phyloP scores from a whole-genome alignment of 345 rosid genomes.

The Alliaria petiolata region DNA sequence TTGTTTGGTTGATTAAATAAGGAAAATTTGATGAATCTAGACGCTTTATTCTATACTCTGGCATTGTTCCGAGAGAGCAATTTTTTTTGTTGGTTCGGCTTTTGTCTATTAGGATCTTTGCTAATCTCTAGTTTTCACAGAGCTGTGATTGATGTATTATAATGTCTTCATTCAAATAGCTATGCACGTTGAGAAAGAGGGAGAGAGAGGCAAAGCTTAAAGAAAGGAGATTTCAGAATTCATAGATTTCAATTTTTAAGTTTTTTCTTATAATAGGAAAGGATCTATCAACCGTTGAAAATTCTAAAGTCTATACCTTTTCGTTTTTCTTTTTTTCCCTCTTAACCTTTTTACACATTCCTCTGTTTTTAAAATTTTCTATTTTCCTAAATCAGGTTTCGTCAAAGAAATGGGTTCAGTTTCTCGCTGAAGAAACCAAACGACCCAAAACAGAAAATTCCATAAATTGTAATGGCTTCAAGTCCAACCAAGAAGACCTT shows the following conservation, averaged over 20 bases:
- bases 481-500: conserved; percentile 43
- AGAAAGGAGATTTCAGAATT: conserved; percentile 25
- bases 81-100: too few species aligned
- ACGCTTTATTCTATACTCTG: background rate
- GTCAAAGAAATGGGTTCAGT: conserved; percentile 33
- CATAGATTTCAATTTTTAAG: conserved; percentile 3
- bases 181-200: background rate
- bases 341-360: conserved; percentile 15
- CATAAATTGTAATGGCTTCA: conserved; percentile 32
- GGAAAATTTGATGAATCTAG: background rate
- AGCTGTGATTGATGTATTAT: background rate
- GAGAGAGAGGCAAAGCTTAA: conserved; percentile 26
- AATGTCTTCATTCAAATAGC: conserved; percentile 5
- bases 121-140: background rate
- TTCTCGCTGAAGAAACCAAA: conserved; percentile 26
- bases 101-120: background rate
- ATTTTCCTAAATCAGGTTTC: conserved; percentile 20
- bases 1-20: background rate
- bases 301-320: background rate
- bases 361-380: background rate
- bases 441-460: conserved; percentile 16
- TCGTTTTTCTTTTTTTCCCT: background rate
- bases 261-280: conserved; percentile 28
- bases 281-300: conserved; percentile 19
- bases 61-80: background rate